Base-by-base conservation (phyloP, 176 grass and related monocot species). In the Cenchrus fungigraminus region DNA sequence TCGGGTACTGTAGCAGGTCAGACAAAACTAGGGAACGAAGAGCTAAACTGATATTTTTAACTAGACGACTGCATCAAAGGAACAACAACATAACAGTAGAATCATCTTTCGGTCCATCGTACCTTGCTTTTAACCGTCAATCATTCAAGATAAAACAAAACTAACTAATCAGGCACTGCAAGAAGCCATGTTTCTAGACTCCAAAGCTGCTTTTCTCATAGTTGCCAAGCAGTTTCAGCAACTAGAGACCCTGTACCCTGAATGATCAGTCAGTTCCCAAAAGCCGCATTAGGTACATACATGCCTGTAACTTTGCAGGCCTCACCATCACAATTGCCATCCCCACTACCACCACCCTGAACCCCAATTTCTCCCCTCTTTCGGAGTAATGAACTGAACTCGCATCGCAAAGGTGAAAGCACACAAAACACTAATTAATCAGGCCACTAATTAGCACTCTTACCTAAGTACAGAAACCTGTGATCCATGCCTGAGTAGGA, bases 181-280 rank as follows among this genome's bases (percentile, higher is more conserved):
- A 22, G 37, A 8, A 44, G 1, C 47, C 13, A 2, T 17, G 40
- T 68, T 50, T 43, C 50, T 51, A 66, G 37, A 40, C 37, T 43
- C 50, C 42, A 66, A 86, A 78, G 73, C 17, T 56, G 66, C 12
- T 56, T 77, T 86, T 73, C 16, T 40, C 8, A 65, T 14, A 72
- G 58, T 44, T 90, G 75, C 79, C 44, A 8, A 68, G 79, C 79
- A 77, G 66, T 52, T 79, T 65, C 64, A 82, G 16, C 59, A 31
- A 43, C 67, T 56, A 70, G 74, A 46, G 68, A 75, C 44, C 20
- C 7, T 52, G 42, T 12, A 79, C 50, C 66, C 66, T 73, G 60
- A 86, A 58, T 7, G 58, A 59, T 86, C 66, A 83, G 68, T 79
- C 45, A 82, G 84, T 74, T 87, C 67, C 85, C 76, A 84, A 84